Evolutionary conservation across 441 rosid genomes (phyloP).

Genomic region (Pelargonium myrrhifolium): DNA sequence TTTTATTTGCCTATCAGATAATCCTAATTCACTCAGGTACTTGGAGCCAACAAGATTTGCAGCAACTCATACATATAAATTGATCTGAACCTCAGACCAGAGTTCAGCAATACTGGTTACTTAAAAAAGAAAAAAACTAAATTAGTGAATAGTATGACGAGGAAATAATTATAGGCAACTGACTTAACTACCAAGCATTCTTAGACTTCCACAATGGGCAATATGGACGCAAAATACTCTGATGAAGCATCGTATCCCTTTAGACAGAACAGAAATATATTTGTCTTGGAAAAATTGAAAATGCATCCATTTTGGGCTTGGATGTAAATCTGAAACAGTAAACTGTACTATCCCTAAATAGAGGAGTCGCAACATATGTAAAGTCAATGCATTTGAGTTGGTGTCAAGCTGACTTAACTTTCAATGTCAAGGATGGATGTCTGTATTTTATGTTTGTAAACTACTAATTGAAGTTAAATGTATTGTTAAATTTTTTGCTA

Average conservation of each 20-base stretch:
- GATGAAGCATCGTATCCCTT: background rate
- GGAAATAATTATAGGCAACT: background rate
- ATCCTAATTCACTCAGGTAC: background rate
- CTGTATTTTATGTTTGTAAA: background rate
- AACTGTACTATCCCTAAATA: background rate
- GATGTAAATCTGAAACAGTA: too few species aligned
- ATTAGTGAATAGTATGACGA: background rate
- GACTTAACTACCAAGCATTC: background rate
- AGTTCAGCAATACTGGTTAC: background rate
- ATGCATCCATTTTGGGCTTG: too few species aligned
- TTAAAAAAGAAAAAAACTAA: background rate
- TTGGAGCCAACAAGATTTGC: background rate
- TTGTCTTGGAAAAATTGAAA: background rate
- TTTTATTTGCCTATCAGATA: background rate
- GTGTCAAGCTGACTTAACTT: background rate
- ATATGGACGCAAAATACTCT: background rate
- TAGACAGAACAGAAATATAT: background rate
- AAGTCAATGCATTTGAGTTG: background rate
- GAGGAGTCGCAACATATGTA: background rate
- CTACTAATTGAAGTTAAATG: background rate
- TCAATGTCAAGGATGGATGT: background rate
- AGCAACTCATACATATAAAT: too few species aligned
- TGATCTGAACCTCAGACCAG: too few species aligned
- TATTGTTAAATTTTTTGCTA: background rate
- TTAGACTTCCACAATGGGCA: background rate